These are phyloP conservation scores for Kurtzmaniella natalensis DNA, from an alignment of 1,139 yeast genomes.

Conservation along the genomic window DNA sequence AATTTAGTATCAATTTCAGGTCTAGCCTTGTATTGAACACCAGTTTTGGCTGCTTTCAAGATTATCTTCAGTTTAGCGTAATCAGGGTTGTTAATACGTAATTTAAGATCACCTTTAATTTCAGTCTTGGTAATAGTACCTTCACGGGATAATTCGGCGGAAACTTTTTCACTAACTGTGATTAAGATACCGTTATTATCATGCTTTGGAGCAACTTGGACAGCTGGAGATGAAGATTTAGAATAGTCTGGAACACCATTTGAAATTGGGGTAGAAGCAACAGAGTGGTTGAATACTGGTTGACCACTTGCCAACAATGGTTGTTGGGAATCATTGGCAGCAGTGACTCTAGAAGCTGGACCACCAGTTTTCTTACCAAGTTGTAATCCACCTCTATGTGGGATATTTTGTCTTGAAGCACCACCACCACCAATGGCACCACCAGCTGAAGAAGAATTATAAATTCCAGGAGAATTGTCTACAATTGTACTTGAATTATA, in stretches of 20 bases:
- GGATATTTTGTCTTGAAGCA: constrained; percentile 26
- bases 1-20: constrained; percentile 86
- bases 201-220: constrained; percentile 27
- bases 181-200: constrained; percentile 76
- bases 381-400: constrained; percentile 69
- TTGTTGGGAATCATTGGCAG: constrained; percentile 31
- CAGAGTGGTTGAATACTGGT: constrained; percentile 18
- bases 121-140: constrained; percentile 74
- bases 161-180: constrained; percentile 70
- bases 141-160: constrained; percentile 78
- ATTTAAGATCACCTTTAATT: constrained; percentile 85
- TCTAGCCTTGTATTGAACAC: constrained; percentile 83
- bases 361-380: constrained; percentile 58
- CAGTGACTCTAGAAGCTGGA: constrained; percentile 8
- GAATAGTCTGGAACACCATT: constrained; percentile 8
- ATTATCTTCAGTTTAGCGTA: constrained; percentile 64
- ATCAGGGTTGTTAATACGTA: constrained; percentile 73
- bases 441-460: constrained; percentile 24
- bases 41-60: constrained; percentile 45
- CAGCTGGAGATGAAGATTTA: constrained; percentile 23
- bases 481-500: constrained; percentile 12
- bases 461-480: constrained; percentile 12
- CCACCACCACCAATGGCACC: too few relatives aligned
- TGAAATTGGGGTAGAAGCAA: constrained; percentile 12
- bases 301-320: constrained; percentile 36